phyloP scores from a whole-genome alignment of 306 rosid species.

The Acacia acuminata region DNA sequence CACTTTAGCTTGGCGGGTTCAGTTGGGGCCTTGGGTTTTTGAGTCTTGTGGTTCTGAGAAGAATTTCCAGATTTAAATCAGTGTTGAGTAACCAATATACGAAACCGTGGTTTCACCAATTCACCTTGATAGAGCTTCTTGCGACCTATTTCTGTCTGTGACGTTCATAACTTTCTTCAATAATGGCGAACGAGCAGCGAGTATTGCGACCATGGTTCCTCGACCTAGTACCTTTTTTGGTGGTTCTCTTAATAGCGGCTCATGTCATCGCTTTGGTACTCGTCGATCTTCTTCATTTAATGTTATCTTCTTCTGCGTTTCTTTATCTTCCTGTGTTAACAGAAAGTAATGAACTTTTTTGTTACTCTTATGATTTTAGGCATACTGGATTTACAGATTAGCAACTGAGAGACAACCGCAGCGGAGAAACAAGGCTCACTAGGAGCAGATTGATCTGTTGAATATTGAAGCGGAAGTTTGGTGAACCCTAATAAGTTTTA shows the following conservation, averaged over 20 bases:
- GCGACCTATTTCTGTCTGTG: not conserved
- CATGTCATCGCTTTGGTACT: conserved; percentile 88
- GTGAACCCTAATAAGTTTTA: conserved; percentile 1
- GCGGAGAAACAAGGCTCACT: conserved; percentile 77
- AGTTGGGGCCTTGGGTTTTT: not conserved
- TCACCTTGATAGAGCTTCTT: not conserved
- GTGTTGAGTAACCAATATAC: not conserved
- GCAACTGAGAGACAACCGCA: conserved; percentile 72
- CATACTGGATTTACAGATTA: conserved; percentile 88
- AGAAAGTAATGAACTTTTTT: conserved; percentile 8
- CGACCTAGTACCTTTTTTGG: conserved; percentile 54
- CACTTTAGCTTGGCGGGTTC: not conserved
- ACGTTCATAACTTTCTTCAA: not conserved
- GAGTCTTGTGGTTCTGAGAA: not conserved
- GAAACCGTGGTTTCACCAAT: too few relatives aligned
- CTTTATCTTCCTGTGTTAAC: not conserved
- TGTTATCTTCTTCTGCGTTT: not conserved
- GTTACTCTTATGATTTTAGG: conserved; percentile 41
- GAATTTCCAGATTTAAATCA: not conserved
- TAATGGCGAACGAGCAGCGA: conserved; percentile 59
- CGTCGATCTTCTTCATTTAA: not conserved
- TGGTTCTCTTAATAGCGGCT: conserved; percentile 67
- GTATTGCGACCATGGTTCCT: conserved; percentile 70
- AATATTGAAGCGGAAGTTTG: not conserved
- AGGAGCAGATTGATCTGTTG: conserved; percentile 22